phyloP scores from a whole-genome alignment of 2,329 filamentous ascomycete species.

The Thelonectria rubi region DNA sequence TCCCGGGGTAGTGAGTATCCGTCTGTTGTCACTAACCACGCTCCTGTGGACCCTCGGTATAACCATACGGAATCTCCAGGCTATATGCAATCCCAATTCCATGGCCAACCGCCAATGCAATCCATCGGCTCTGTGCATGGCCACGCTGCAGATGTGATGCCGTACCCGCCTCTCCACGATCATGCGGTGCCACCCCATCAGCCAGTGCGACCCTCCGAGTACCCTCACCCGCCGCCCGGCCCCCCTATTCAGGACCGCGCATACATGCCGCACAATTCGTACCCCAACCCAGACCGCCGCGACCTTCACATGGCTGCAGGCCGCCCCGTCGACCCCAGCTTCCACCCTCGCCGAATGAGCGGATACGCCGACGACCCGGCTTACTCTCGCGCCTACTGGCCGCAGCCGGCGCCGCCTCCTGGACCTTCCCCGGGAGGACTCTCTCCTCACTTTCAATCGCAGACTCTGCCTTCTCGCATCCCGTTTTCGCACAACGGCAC shows the following conservation, averaged over 20 bases:
- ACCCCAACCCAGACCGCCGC: slow-evolving; percentile 43
- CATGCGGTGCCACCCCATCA: slow-evolving; percentile 39
- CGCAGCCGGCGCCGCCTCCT: slow-evolving; percentile 42
- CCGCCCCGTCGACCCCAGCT: slow-evolving; percentile 47
- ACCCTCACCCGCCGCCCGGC: slow-evolving; percentile 39
- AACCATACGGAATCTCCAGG: slow-evolving; percentile 38
- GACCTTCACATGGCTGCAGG: slow-evolving; percentile 43
- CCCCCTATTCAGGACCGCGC: slow-evolving; percentile 37
- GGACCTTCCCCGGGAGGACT: slow-evolving; percentile 35
- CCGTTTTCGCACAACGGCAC: slow-evolving; percentile 49
- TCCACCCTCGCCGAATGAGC: slow-evolving; percentile 45
- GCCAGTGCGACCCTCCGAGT: slow-evolving; percentile 42
- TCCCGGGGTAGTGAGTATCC: slow-evolving; percentile 39
- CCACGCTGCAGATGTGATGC: slow-evolving; percentile 34
- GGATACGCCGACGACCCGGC: slow-evolving; percentile 45
- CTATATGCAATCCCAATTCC: slow-evolving; percentile 39
- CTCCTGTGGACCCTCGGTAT: slow-evolving; percentile 38
- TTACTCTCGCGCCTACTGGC: slow-evolving; percentile 49
- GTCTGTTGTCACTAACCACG: slow-evolving; percentile 34
- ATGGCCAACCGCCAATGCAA: slow-evolving; percentile 38
- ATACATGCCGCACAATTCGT: slow-evolving; percentile 44
- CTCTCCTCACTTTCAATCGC: slow-evolving; percentile 41
- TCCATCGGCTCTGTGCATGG: slow-evolving; percentile 36
- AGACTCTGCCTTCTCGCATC: slow-evolving; percentile 43
- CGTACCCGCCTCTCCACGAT: slow-evolving; percentile 43